These are phyloP conservation scores for Saccharomycopsis guyanensis DNA, from an alignment of 805 yeast species.

Conservation along the genomic window DNA sequence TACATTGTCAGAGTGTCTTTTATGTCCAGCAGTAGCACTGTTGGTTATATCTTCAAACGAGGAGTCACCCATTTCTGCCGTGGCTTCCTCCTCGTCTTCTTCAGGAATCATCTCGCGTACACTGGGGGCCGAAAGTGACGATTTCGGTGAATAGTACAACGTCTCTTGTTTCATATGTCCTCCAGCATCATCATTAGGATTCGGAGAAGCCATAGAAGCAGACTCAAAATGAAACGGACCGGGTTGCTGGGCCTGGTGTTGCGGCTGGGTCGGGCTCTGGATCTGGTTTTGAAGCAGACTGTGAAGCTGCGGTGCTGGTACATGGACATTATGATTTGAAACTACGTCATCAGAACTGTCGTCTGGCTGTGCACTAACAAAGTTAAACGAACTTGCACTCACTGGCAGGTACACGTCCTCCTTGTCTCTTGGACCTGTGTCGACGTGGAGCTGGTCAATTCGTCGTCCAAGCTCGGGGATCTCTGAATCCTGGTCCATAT, in stretches of 20 bases:
- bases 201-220: background rate
- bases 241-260: too few species aligned
- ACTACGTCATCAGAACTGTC: too few species aligned
- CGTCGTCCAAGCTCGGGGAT: too few species aligned
- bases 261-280: too few species aligned
- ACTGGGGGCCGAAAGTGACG: background rate
- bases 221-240: too few species aligned
- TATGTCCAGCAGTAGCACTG: too few species aligned
- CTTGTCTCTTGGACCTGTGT: background rate
- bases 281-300: too few species aligned
- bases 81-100: background rate
- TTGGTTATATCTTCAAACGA: background rate
- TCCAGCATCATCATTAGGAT: background rate
- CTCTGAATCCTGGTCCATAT: too few species aligned
- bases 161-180: constrained; percentile 12
- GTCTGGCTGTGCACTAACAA: constrained; percentile 9
- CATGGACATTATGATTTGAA: too few species aligned
- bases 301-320: too few species aligned
- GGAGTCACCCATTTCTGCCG: background rate
- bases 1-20: too few species aligned
- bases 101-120: background rate
- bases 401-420: constrained; percentile 1
- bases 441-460: background rate
- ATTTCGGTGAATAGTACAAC: constrained; percentile 9
- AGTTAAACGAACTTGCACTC: constrained; percentile 10